Conservation (phyloP, 257 asterid genomes). For the Anisodus tanguticus region DNA sequence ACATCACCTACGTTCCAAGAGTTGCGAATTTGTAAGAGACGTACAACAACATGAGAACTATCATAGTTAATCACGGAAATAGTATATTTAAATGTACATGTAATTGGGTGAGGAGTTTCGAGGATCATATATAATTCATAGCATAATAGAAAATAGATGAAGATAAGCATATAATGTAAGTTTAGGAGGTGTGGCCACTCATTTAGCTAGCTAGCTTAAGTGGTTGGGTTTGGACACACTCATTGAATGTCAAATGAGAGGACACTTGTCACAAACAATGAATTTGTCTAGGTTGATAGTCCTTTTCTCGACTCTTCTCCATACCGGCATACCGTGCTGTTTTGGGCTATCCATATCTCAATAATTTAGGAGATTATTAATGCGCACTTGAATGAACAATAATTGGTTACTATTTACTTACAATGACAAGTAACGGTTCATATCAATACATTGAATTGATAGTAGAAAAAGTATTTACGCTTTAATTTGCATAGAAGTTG, state of each 20-base stretch:
- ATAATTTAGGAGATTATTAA: neutral
- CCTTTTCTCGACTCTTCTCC: neutral
- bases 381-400: neutral
- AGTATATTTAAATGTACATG: neutral
- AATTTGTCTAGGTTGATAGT: constrained; percentile 4
- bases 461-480: neutral
- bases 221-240: constrained; percentile 22
- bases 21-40: neutral
- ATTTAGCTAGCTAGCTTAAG: neutral
- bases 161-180: neutral
- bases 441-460: neutral
- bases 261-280: constrained; percentile 25
- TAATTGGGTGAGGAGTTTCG: constrained; percentile 9
- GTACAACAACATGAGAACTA: neutral
- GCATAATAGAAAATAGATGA: neutral
- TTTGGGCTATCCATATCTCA: neutral
- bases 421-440: neutral
- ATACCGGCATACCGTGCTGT: neutral
- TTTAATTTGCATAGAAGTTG: neutral
- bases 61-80: neutral
- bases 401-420: neutral
- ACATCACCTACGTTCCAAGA: neutral
- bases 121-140: neutral
- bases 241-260: constrained; percentile 21
- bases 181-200: neutral